Evolutionary conservation across 345 rosid species (phyloP).

Genomic region (Turritis glabra): DNA sequence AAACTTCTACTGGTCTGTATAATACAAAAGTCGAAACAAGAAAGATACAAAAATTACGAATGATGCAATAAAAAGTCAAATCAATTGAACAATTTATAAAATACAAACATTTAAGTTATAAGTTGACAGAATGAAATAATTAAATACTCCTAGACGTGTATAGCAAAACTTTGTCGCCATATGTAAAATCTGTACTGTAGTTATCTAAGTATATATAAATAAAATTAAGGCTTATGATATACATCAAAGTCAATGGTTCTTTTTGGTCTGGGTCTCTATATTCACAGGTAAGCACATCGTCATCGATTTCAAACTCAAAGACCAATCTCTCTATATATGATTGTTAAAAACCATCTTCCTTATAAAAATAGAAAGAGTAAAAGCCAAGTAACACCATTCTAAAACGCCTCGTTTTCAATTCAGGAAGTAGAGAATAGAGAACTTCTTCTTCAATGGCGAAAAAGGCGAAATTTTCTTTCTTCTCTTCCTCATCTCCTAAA

Average conservation of each 20-base stretch:
- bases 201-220: neutral
- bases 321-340: conserved; percentile 15
- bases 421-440: conserved; percentile 1
- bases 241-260: conserved; percentile 33
- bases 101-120: neutral
- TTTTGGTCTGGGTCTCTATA: conserved; percentile 6
- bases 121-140: conserved; percentile 24
- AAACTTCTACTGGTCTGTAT: neutral
- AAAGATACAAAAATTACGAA: neutral
- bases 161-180: conserved; percentile 12
- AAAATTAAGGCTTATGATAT: neutral
- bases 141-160: conserved; percentile 23
- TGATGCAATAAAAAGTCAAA: conserved; percentile 19
- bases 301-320: conserved; percentile 19
- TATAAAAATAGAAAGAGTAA: conserved; percentile 8
- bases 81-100: neutral
- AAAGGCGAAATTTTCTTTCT: conserved; percentile 19
- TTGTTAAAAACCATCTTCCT: neutral
- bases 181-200: neutral
- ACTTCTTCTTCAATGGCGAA: conserved; percentile 27
- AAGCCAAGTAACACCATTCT: conserved; percentile 17
- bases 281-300: conserved; percentile 22
- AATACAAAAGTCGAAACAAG: neutral
- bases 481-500: conserved; percentile 39
- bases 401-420: neutral